Evolutionary conservation across 2,329 filamentous ascomycete species (phyloP).

Genomic region (Verticillium longisporum): DNA sequence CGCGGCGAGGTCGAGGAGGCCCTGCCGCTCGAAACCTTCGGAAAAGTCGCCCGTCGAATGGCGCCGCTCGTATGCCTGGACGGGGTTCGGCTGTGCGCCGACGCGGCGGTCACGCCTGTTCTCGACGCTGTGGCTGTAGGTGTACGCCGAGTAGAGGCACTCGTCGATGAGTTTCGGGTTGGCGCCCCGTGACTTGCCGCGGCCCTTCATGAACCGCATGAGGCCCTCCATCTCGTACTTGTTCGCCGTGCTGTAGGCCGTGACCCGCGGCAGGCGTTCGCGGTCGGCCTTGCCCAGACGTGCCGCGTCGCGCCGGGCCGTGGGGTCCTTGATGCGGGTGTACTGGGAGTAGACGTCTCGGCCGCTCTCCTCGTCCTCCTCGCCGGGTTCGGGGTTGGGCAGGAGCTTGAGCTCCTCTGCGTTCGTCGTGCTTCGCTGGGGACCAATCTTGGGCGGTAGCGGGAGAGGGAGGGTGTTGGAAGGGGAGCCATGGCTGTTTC

Average conservation of each 20-base stretch:
- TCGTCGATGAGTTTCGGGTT: conserved; percentile 93
- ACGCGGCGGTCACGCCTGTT: conserved; percentile 20
- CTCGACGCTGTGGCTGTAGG: conserved; percentile 54
- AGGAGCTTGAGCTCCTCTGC: conserved; percentile 97
- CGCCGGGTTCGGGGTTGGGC: conserved; percentile 78
- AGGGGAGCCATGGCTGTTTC: conserved; percentile 68
- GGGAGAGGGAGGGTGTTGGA: conserved; percentile 27
- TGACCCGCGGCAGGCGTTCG: conserved; percentile 79
- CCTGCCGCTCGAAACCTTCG: conserved; percentile 50
- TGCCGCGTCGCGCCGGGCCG: conserved; percentile 84
- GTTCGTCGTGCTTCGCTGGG: conserved; percentile 90
- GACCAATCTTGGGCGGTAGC: conserved; percentile 66
- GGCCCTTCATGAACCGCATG: conserved; percentile 85
- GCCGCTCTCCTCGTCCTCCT: conserved; percentile 87
- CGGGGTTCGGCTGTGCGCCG: conserved; percentile 24
- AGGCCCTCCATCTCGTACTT: conserved; percentile 85
- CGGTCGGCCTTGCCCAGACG: conserved; percentile 89
- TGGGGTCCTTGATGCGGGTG: conserved; percentile 94
- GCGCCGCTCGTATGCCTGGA: conserved; percentile 53
- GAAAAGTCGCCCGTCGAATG: conserved; percentile 71
- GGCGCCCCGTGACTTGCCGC: conserved; percentile 68
- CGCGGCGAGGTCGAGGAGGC: conserved; percentile 55
- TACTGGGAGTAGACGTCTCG: conserved; percentile 97
- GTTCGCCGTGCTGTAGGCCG: conserved; percentile 92
- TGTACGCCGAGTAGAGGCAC: conserved; percentile 93